A percentile compares a stretch with the other conserved stretches of the same genome.
Evolutionary conservation across 768 basidiomycete genomes (phyloP).

Genomic region (Termitomyces sp.): DNA sequence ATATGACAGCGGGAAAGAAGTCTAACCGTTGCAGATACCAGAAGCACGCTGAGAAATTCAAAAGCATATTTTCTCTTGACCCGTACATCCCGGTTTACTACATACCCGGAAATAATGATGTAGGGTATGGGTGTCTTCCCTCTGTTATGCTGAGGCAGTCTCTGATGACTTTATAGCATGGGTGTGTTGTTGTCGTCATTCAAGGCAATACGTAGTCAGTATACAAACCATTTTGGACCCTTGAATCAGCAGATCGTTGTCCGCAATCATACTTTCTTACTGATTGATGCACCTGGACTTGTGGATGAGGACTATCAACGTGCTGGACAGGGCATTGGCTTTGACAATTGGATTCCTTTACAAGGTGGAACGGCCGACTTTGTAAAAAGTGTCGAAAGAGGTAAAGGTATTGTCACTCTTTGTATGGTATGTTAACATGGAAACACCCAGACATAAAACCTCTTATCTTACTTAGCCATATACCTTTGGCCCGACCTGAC

Average conservation of each 20-base stretch:
- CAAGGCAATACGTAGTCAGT: constrained; percentile 51
- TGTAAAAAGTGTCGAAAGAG: constrained; percentile 37
- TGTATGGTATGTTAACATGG: constrained; percentile 1
- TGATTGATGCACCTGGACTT: constrained; percentile 71
- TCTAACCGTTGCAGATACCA: constrained; percentile 43
- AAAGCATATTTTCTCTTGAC: constrained; percentile 47
- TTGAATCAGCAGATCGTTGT: constrained; percentile 57
- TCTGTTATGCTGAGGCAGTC: background rate
- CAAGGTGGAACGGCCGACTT: constrained; percentile 55
- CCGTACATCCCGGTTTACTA: constrained; percentile 40
- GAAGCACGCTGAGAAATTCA: constrained; percentile 53
- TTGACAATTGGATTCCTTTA: constrained; percentile 50
- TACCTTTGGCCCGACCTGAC: constrained; percentile 76
- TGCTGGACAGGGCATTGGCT: constrained; percentile 40
- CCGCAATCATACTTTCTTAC: constrained; percentile 66
- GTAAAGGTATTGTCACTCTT: constrained; percentile 22
- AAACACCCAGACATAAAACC: constrained; percentile 30
- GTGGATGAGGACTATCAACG: constrained; percentile 79
- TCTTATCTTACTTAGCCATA: constrained; percentile 74
- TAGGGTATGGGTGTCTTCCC: constrained; percentile 40
- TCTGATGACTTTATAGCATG: constrained; percentile 31
- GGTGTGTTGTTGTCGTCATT: constrained; percentile 47
- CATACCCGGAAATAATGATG: constrained; percentile 79
- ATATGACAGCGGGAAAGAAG: background rate
- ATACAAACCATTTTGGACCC: constrained; percentile 58